Conservation (phyloP, 768 basidiomycete species). For the Leccinellum rugosiceps region DNA sequence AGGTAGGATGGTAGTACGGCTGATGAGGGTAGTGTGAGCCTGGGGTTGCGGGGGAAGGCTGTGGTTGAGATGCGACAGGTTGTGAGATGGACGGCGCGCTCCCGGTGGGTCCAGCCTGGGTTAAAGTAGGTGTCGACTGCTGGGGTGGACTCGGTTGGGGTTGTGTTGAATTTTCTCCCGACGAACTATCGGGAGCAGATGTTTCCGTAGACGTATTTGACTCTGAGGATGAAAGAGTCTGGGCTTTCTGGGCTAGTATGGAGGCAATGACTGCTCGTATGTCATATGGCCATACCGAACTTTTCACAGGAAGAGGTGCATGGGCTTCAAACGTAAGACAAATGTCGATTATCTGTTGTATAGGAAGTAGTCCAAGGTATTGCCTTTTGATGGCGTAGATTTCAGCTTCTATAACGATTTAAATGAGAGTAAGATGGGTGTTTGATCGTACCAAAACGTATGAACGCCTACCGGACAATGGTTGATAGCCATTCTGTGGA, state of each 20-base stretch:
- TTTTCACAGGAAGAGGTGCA: constrained; percentile 61
- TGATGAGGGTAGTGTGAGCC: constrained; percentile 48
- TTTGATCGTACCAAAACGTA: constrained; percentile 17
- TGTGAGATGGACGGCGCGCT: constrained; percentile 17
- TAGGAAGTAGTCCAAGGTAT: constrained; percentile 66
- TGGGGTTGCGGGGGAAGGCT: constrained; percentile 20
- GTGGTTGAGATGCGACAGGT: constrained; percentile 17
- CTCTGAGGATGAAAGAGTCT: constrained; percentile 16
- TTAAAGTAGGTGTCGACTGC: constrained; percentile 20
- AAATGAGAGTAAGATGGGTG: constrained; percentile 21
- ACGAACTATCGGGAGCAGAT: constrained; percentile 9
- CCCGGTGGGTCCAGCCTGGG: constrained; percentile 23
- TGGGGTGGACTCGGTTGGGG: constrained; percentile 18
- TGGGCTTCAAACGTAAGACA: constrained; percentile 70
- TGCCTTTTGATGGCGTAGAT: constrained; percentile 63
- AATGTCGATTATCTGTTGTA: constrained; percentile 74
- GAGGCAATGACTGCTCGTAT: constrained; percentile 60
- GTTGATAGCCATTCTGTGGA: constrained; percentile 35
- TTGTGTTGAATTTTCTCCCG: constrained; percentile 13
- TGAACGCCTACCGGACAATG: constrained; percentile 35
- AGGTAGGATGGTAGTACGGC: constrained; percentile 55
- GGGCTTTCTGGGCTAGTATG: constrained; percentile 35
- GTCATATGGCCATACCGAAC: constrained; percentile 71
- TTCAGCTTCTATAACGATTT: constrained; percentile 36
- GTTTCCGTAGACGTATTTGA: constrained; percentile 12